Evolutionary conservation across 345 rosid genomes (phyloP), one percentile per base, ranked within the genome.

Genomic region (Triadica sebifera): DNA sequence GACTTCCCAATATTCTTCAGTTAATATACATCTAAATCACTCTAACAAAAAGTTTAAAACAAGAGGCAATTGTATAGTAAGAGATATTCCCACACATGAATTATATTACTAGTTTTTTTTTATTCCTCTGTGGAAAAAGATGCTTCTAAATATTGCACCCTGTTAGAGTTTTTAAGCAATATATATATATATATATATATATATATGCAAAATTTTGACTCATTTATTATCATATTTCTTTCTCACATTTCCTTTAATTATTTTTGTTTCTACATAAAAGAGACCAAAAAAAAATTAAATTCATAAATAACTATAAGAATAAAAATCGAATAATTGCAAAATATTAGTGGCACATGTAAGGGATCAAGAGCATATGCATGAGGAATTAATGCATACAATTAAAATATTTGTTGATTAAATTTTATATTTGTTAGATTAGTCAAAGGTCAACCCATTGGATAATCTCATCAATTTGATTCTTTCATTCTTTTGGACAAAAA

Each of bases 401-500:
- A n/a, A 29, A 58, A 50, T 67, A 70, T 70, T 63, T 70, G 59
- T 11, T 38, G 72, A 46, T 58, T 13, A 52, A 25, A 17, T 50
- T 0, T 43, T 29, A 29, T 29, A 29, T 37, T 34, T 16, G 22
- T 46, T 15, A 50, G 4, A 66, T 68, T 38, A 67, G 80, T 81
- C 79, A 75, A 75, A 80, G 79, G 86, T 83, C 86, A 80, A 80
- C 63, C 60, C 39, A 73, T 39, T 68, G 81, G 80, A 75, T 80
- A 74, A 77, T 75, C 73, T 74, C 74, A 73, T 58, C 72, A 58
- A 53, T 79, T 71, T 43, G 77, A 79, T 74, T 77, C 77, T 52
- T 71, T 61, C 41, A 67, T 47, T 38, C 34, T 65, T 29, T 57
- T 64, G 66, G 67, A 79, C 79, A 76, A 84, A 84, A 81, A 76